Percentiles rank a stretch among this genome's conserved stretches.
Evolutionary conservation across 495 filamentous ascomycete genomes (phyloP).

Genomic region (Neurospora sp.): DNA sequence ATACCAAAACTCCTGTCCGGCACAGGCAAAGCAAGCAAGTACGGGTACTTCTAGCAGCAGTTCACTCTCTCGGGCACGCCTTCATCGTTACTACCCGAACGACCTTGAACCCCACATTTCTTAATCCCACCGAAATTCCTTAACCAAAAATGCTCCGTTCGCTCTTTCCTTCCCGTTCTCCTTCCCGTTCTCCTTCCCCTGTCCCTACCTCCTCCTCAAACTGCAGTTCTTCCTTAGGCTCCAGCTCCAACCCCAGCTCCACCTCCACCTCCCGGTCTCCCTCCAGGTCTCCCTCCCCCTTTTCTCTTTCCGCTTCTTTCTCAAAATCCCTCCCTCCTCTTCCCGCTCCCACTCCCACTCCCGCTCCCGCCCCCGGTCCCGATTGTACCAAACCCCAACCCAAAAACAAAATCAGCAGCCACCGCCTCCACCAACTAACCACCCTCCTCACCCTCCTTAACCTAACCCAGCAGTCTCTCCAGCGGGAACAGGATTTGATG

Average conservation of each 20-base stretch:
- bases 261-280: neutral
- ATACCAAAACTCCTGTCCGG: neutral
- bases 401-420: neutral
- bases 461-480: neutral
- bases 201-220: neutral
- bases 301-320: neutral
- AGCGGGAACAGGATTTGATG: neutral
- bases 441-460: neutral
- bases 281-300: neutral
- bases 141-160: neutral
- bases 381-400: neutral
- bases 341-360: neutral
- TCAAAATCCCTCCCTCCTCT: neutral
- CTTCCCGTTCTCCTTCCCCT: neutral
- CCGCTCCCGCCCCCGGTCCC: neutral
- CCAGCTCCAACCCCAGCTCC: neutral
- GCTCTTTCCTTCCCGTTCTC: neutral
- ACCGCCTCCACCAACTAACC: neutral
- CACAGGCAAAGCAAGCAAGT: neutral
- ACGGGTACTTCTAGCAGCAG: neutral
- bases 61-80: neutral
- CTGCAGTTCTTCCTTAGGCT: neutral
- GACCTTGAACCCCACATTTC: neutral
- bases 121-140: neutral
- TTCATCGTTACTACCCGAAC: neutral